Conservation (phyloP, 148 eudicot genomes). For the Limonium bicolor region DNA sequence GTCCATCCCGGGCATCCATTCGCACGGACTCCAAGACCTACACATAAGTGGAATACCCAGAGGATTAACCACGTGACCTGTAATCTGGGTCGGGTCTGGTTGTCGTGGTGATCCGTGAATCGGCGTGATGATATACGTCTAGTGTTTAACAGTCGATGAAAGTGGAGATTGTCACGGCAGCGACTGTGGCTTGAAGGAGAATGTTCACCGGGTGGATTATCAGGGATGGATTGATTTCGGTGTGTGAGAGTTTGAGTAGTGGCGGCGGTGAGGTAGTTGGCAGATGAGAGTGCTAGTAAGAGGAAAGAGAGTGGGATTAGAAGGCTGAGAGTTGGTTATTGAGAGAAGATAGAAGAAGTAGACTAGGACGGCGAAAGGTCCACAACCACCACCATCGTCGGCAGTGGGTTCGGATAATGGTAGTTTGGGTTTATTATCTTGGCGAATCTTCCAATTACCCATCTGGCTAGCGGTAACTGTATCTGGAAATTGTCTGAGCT, state of each 20-base stretch:
- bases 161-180: slow-evolving; percentile 34
- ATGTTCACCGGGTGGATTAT: slow-evolving; percentile 13
- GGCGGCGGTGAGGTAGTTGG: slow-evolving; percentile 18
- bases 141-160: slow-evolving; percentile 23
- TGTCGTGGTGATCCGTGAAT: slow-evolving; percentile 19
- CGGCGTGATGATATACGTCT: slow-evolving; percentile 25
- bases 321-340: slow-evolving; percentile 55
- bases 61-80: slow-evolving; percentile 44
- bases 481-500: too few species aligned
- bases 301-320: slow-evolving; percentile 74
- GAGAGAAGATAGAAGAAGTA: slow-evolving; percentile 38
- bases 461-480: too few species aligned
- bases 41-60: slow-evolving; percentile 37
- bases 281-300: slow-evolving; percentile 51
- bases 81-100: slow-evolving; percentile 11
- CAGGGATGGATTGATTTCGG: slow-evolving; percentile 5
- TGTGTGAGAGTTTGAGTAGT: slow-evolving; percentile 4
- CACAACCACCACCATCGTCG: too few species aligned
- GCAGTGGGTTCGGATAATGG: too few species aligned
- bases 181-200: slow-evolving; percentile 23
- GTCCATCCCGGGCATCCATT: slow-evolving; percentile 28
- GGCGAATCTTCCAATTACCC: too few species aligned
- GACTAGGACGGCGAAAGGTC: too few species aligned
- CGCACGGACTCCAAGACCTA: slow-evolving; percentile 45
- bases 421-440: too few species aligned